These are phyloP conservation scores for Gossypium longicalyx DNA, from an alignment of 345 rosid species.

Conservation along the genomic window DNA sequence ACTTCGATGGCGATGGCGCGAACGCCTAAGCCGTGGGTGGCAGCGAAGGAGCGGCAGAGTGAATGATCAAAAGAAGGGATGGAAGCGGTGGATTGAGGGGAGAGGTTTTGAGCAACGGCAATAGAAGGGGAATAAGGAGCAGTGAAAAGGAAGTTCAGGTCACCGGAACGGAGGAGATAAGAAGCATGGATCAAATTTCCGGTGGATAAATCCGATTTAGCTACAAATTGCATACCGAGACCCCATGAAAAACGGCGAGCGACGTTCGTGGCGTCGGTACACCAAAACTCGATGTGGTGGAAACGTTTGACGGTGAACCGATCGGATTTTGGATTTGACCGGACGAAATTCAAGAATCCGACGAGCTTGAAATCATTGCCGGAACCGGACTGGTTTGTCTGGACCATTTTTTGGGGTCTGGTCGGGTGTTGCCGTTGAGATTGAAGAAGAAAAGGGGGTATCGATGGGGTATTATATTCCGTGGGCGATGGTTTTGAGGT, in stretches of 20 bases:
- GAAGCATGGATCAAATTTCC: conserved; percentile 82
- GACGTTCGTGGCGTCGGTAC: conserved; percentile 74
- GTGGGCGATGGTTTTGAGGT: neutral
- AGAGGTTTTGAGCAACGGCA: conserved; percentile 15
- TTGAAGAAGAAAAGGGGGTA: neutral
- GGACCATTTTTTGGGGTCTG: neutral
- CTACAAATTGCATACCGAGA: conserved; percentile 74
- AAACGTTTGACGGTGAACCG: conserved; percentile 62
- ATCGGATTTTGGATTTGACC: conserved; percentile 68
- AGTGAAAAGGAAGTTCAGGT: conserved; percentile 72
- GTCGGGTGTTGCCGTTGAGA: neutral
- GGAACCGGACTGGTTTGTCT: neutral
- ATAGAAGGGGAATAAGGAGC: conserved; percentile 86
- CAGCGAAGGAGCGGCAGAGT: conserved; percentile 43
- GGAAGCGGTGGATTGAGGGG: conserved; percentile 39
- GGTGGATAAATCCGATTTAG: conserved; percentile 91
- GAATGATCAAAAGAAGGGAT: conserved; percentile 52
- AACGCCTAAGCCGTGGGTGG: conserved; percentile 68
- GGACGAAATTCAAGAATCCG: conserved; percentile 63
- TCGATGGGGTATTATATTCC: neutral
- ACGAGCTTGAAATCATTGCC: conserved; percentile 44
- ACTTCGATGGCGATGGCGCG: conserved; percentile 71
- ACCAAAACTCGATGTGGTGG: conserved; percentile 95
- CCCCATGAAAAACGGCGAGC: conserved; percentile 91
- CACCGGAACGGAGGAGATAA: conserved; percentile 76